These are phyloP conservation scores for Neophaeococcomyces aloes DNA, from an alignment of 2,329 filamentous ascomycete genomes.

Conservation along the genomic window DNA sequence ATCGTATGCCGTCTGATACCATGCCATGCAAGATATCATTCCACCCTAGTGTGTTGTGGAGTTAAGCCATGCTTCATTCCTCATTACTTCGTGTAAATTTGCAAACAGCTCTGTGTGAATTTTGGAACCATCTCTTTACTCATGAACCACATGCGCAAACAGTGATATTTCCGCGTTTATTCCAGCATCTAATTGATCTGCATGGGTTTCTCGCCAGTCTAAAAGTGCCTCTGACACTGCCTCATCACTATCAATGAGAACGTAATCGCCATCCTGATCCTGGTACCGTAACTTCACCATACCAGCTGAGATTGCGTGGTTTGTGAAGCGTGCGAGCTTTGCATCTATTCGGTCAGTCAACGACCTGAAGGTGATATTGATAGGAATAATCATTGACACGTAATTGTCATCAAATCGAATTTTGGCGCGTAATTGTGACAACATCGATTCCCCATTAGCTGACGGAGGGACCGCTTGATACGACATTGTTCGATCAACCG, in stretches of 20 bases:
- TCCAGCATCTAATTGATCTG: constrained; percentile 44
- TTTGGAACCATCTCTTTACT: constrained; percentile 1
- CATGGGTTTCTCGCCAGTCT: constrained; percentile 75
- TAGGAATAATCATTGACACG: constrained; percentile 89
- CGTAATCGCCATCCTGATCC: constrained; percentile 85
- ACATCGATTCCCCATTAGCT: constrained; percentile 35
- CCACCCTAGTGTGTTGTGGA: too few relatives aligned
- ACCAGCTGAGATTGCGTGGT: constrained; percentile 69
- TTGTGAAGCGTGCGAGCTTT: constrained; percentile 79
- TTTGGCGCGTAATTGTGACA: constrained; percentile 85
- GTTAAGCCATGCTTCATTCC: too few relatives aligned
- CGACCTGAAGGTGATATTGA: constrained; percentile 88
- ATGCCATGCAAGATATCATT: too few relatives aligned
- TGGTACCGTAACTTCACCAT: constrained; percentile 79
- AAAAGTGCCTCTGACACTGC: constrained; percentile 93
- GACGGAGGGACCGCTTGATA: constrained; percentile 17
- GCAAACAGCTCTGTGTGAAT: too few relatives aligned
- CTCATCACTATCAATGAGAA: constrained; percentile 89
- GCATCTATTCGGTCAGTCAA: constrained; percentile 92
- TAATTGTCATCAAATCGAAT: constrained; percentile 88
- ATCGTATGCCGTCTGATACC: too few relatives aligned
- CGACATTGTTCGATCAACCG: constrained; percentile 28
- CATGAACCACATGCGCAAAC: constrained; percentile 15
- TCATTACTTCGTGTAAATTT: too few relatives aligned
- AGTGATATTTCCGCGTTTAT: constrained; percentile 19